Evolutionary conservation across 495 filamentous ascomycete species (phyloP), one percentile per base, ranked within the genome.

Genomic region (Bryoglossum gracile): DNA sequence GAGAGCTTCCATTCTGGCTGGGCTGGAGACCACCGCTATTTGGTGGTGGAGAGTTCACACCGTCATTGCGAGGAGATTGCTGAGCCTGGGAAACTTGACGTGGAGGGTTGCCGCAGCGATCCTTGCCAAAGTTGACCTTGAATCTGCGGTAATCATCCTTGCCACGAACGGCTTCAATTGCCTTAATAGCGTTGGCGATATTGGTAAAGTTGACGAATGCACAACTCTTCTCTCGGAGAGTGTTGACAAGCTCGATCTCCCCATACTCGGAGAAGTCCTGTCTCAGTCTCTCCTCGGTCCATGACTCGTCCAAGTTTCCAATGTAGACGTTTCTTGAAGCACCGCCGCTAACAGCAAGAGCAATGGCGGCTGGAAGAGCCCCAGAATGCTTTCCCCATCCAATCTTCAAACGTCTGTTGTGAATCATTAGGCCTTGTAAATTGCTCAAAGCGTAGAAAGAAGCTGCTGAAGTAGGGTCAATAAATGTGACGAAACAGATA

Each of bases 141-240:
- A 98, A 98, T 40, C 91, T 83, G 65, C 79, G 84, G 70, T 98
- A 98, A 62, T 98, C 92, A 42, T 98, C 94, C 56, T 90, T 85
- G 62, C 87, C 83, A 22, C 92, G 80, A 55, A 97, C 81, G 26
- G 91, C 92, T 64, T 98, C 92, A 54, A 98, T 98, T 3, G 92
- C 94, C 66, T 98, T 98, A 73, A 98, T 98, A 33, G 92, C 92
- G 53, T 98, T 98, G 55, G 92, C 92, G 57, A 98, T 98, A 69
- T 98, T 97, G 59, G 92, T 97, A 63, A 98, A 98, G 66, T 98
- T 98, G 66, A 97, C 94, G 60, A 98, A 98, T 0, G 92, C 92
- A 65, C 92, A 97, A 69, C 89, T 95, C 82, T 98, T 98, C 75
- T 98, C 92, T 39, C 92, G 83, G 41, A 98, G 70, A 13, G 94